Evolutionary conservation across 352 stramenopile species (phyloP), one percentile per base, ranked within the genome.

Genomic region (Thalassiosira mediterranea): DNA sequence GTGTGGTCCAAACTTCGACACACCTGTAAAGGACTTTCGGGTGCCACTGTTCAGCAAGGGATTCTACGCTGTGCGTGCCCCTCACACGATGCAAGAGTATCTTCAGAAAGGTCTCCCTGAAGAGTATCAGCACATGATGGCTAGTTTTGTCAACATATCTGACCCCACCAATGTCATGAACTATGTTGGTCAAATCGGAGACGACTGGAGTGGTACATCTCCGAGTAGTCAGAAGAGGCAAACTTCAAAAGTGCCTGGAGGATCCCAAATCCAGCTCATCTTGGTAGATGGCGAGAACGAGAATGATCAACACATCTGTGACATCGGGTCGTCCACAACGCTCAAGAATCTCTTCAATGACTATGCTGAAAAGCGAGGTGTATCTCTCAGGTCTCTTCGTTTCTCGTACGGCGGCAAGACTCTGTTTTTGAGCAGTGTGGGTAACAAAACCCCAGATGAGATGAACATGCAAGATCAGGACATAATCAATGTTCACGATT

Each of bases 111-210:
- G 19, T 23, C 25, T 62, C 3, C 31, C 52, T 19, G 15, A 47
- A 5, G 37, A 62, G 10, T 47, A 62, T 44, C 52, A 62, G 29
- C 29, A 62, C 23, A 46, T 62, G 52, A 62, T 62, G 52, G 52
- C 11, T 19, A 47, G 29, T 47, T 40, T 26, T 25, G 37, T n/a
- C 26, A 34, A 62, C 10, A 42, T 13, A 13, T 13, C 52, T 2
- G 4, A 21, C 23, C 10, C 29, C 17, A 8, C 15, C 7, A n/a
- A 34, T 62, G 59, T 51, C 1, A 48, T 57, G 13, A 21, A 28
- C 7, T 80, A 80, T 23, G 64, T 80, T 7, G 48, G 67, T 56
- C 59, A 69, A 42, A 80, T 80, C 37, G 56, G 29, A 8, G 64
- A 42, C 49, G 48, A 66, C 61, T 80, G 71, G 71, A 61, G 59